Evolutionary conservation across 768 basidiomycete species (phyloP), one percentile per base, ranked within the genome.

Genomic region (Scleroderma citrinum): DNA sequence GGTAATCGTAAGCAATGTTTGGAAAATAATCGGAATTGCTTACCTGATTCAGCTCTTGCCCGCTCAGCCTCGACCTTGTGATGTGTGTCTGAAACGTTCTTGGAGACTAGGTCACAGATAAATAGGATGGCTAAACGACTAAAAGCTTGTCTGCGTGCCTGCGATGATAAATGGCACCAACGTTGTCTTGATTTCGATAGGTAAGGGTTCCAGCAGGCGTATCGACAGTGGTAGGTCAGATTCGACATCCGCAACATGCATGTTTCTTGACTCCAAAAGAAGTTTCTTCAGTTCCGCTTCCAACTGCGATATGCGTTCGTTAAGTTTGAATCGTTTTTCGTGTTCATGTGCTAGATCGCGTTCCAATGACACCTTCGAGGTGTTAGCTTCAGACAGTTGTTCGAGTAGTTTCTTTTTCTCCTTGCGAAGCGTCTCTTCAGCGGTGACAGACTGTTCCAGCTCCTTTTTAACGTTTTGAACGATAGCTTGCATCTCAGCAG

Each of bases 31-130:
- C 6, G 21, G 2, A 24, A 38, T 35, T 35, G 34, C 46, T 7
- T 16, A 46, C 46, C 46, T 26, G 35, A 37, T 16, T 26, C 46
- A 5, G 36, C 46, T 37, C 36, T 46, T 36, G 37, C 46, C 34
- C 24, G 35, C 35, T 37, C 46, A 17, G 17, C 23, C 13, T 29
- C 17, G 34, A 46, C 7, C 12, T 37, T 24, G 6, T 38, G 23
- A 11, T 38, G 23, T 26, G 37, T 29, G 23, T 46, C 32, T 12
- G 46, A 38, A 34, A 46, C 37, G 46, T 8, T 7, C 13, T 16
- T 36, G 24, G 16, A 37, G n/a, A 46, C 46, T 46, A 34, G 7
- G 21, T 16, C 5, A 17, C n/a, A 31, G 31, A n/a, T 16, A 34
- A 35, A 13, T 35, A 5, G 12, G 13, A n/a, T 35, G 12, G 3